Conservation (phyloP, 495 filamentous ascomycete species). For the Penicillium cinerascens region DNA sequence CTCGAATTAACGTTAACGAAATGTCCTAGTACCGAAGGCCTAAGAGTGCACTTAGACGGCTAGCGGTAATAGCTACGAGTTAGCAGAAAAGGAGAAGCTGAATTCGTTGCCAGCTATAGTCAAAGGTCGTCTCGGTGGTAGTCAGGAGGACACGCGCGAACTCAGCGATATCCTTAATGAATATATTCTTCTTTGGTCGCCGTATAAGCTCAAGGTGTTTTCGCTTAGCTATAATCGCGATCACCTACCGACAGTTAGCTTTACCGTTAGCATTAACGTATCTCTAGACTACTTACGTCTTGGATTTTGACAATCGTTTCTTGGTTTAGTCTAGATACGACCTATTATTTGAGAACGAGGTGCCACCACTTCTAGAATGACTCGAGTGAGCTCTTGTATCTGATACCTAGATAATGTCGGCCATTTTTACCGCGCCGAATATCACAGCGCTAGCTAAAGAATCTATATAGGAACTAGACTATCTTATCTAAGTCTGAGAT, state of each 20-base stretch:
- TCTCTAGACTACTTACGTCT: conserved; percentile 10
- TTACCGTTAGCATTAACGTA: conserved; percentile 3
- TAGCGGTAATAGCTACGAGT: conserved; percentile 34
- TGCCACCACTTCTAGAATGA: conserved; percentile 39
- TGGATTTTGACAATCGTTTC: conserved; percentile 28
- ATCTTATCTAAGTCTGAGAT: neutral
- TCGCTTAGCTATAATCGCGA: conserved; percentile 24
- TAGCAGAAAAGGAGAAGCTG: conserved; percentile 35
- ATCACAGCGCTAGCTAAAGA: conserved; percentile 24
- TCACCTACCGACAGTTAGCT: conserved; percentile 17
- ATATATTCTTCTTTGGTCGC: conserved; percentile 29
- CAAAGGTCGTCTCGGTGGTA: conserved; percentile 34
- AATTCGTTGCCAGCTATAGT: conserved; percentile 28
- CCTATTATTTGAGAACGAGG: neutral
- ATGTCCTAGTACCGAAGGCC: conserved; percentile 28
- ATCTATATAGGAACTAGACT: conserved; percentile 20
- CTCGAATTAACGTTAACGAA: conserved; percentile 28
- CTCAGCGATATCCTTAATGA: conserved; percentile 35
- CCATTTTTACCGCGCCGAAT: conserved; percentile 32
- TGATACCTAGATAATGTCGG: conserved; percentile 24
- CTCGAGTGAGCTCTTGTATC: conserved; percentile 31
- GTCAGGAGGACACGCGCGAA: conserved; percentile 26
- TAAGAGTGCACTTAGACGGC: conserved; percentile 28
- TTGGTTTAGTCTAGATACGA: conserved; percentile 22
- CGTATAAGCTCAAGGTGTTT: conserved; percentile 15